phyloP scores from a whole-genome alignment of 305 asterid species.

The Fraxinus platypoda region DNA sequence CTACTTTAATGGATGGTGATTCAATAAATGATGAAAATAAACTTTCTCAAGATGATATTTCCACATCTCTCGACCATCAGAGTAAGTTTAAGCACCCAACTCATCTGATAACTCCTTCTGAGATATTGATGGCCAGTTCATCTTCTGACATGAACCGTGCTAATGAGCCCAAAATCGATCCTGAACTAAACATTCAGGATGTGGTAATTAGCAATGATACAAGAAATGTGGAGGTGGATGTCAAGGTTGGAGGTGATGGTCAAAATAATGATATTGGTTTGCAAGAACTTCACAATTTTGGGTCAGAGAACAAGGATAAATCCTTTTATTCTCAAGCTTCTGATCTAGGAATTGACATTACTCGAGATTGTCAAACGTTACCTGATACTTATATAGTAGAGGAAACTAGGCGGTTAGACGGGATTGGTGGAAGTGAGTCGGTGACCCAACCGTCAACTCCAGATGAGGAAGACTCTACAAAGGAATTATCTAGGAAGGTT shows the following conservation, averaged over 20 bases:
- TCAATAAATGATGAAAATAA: conserved; percentile 50
- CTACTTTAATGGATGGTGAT: conserved; percentile 53
- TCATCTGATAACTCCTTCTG: conserved; percentile 88
- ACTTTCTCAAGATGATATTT: conserved; percentile 50
- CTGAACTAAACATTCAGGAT: conserved; percentile 58
- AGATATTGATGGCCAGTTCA: conserved; percentile 74
- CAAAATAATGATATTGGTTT: conserved; percentile 52
- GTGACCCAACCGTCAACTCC: conserved; percentile 39
- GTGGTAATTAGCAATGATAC: conserved; percentile 46
- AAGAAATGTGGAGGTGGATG: conserved; percentile 61
- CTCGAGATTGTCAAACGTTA: conserved; percentile 57
- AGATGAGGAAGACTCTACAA: conserved; percentile 47
- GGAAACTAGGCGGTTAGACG: conserved; percentile 61
- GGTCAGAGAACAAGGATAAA: conserved; percentile 62
- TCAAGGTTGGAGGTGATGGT: conserved; percentile 64
- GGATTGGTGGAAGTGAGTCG: conserved; percentile 44
- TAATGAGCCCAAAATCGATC: conserved; percentile 53
- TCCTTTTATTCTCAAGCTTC: conserved; percentile 81
- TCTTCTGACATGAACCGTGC: conserved; percentile 58
- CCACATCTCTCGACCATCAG: conserved; percentile 49
- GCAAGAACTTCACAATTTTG: conserved; percentile 51
- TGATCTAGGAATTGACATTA: conserved; percentile 73
- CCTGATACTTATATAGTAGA: conserved; percentile 40
- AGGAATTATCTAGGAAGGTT: conserved; percentile 43
- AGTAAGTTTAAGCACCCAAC: conserved; percentile 85